A percentile compares a stretch with the other conserved stretches of the same genome.
phyloP scores from a whole-genome alignment of 2,329 filamentous ascomycete species.

The Calonectria hongkongensis region DNA sequence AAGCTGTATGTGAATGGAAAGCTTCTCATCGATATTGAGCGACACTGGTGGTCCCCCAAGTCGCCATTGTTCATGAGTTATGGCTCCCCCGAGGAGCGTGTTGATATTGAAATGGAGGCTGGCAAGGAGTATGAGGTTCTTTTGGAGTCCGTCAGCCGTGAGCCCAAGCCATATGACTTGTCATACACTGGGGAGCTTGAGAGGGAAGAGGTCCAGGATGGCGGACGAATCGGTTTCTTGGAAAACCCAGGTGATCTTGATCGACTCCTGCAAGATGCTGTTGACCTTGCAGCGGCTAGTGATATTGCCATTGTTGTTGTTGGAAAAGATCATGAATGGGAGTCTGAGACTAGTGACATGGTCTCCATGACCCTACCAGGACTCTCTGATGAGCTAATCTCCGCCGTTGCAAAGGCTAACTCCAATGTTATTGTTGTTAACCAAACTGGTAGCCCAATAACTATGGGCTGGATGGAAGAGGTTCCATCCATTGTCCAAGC shows the following conservation, averaged over 20 bases:
- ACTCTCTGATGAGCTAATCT: conserved; percentile 38
- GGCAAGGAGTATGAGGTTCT: conserved; percentile 37
- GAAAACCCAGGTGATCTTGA: conserved; percentile 42
- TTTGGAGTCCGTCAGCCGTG: conserved; percentile 40
- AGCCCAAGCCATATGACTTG: conserved; percentile 43
- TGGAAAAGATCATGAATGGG: conserved; percentile 45
- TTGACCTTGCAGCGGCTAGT: conserved; percentile 35
- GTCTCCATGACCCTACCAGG: conserved; percentile 41
- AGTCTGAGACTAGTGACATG: conserved; percentile 43
- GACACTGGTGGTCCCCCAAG: conserved; percentile 47
- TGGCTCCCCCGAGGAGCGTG: conserved; percentile 39
- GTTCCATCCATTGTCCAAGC: conserved; percentile 59
- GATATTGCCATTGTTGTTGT: conserved; percentile 40
- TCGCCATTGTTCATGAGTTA: conserved; percentile 46
- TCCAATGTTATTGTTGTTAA: conserved; percentile 43
- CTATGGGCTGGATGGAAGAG: conserved; percentile 53
- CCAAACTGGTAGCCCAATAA: conserved; percentile 56
- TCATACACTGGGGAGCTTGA: conserved; percentile 41
- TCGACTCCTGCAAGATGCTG: conserved; percentile 34
- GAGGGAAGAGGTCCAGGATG: conserved; percentile 44
- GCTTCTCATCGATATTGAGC: conserved; percentile 39
- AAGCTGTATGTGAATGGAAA: conserved; percentile 41
- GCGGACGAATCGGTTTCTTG: conserved; percentile 42
- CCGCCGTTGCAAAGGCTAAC: conserved; percentile 20
- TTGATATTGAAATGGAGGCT: conserved; percentile 41